Percentiles rank a stretch among this genome's conserved stretches.
Conservation (phyloP, 495 filamentous ascomycete genomes). For the Penicillium coffeae region DNA sequence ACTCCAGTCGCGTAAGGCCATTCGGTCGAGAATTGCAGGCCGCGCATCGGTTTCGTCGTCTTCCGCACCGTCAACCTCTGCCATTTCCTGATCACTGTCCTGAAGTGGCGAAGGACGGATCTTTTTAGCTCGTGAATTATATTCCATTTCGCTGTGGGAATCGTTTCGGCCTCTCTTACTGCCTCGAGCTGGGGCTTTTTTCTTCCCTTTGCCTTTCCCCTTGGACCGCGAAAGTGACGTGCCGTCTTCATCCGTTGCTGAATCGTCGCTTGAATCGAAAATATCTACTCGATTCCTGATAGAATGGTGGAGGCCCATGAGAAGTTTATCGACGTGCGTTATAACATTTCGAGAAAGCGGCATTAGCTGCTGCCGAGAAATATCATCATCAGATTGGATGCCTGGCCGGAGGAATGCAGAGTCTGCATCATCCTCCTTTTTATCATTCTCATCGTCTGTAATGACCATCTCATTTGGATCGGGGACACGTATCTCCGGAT, state of each 20-base stretch:
- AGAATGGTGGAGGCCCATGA: constrained; percentile 62
- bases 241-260: constrained; percentile 14
- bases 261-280: constrained; percentile 22
- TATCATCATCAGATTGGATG: constrained; percentile 59
- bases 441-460: neutral
- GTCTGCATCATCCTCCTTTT: constrained; percentile 1
- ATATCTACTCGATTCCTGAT: constrained; percentile 40
- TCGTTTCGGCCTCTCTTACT: constrained; percentile 22
- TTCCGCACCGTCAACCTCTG: neutral
- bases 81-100: constrained; percentile 5
- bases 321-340: constrained; percentile 58
- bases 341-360: constrained; percentile 64
- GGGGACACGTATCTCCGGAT: neutral
- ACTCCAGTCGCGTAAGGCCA: constrained; percentile 70
- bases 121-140: neutral
- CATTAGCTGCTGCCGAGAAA: constrained; percentile 54
- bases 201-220: constrained; percentile 7
- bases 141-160: constrained; percentile 1
- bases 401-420: constrained; percentile 31
- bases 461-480: constrained; percentile 1
- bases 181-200: constrained; percentile 25
- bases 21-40: neutral
- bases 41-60: neutral
- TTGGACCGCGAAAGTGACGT: constrained; percentile 4
- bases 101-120: too few relatives aligned